phyloP scores from a whole-genome alignment of 2,329 filamentous ascomycete species.

The Clonostachys solani region DNA sequence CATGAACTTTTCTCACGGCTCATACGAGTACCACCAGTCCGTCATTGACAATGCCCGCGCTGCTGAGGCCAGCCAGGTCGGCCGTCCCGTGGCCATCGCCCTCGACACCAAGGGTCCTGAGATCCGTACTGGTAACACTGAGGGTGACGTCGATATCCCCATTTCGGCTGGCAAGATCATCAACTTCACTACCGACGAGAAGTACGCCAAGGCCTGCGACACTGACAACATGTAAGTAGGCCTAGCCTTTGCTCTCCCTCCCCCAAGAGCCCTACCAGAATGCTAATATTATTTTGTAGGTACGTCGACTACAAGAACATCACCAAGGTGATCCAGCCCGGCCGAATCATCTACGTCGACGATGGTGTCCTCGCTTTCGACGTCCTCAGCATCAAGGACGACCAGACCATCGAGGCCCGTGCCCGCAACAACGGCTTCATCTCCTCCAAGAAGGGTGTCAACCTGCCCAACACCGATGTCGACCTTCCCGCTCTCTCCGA shows the following conservation, averaged over 20 bases:
- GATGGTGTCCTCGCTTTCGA: constrained; percentile 97
- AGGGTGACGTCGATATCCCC: constrained; percentile 84
- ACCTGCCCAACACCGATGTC: constrained; percentile 97
- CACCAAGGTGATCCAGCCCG: constrained; percentile 90
- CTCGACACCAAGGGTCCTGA: constrained; percentile 68
- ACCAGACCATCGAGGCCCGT: constrained; percentile 80
- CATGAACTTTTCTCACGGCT: constrained; percentile 91
- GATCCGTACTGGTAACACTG: constrained; percentile 62
- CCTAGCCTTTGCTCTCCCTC: background rate
- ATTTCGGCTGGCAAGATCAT: constrained; percentile 79
- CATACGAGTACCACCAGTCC: constrained; percentile 94
- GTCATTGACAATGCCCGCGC: constrained; percentile 94
- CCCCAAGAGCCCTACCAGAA: background rate
- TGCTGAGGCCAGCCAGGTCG: constrained; percentile 72
- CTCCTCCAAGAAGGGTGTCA: constrained; percentile 98
- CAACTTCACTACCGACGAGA: constrained; percentile 95
- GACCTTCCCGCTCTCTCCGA: constrained; percentile 95
- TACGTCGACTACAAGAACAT: constrained; percentile 99
- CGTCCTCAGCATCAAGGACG: constrained; percentile 81
- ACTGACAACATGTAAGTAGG: constrained; percentile 83
- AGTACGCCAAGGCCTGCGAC: constrained; percentile 80
- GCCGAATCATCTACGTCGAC: constrained; percentile 96
- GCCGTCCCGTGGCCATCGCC: constrained; percentile 91
- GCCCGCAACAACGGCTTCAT: constrained; percentile 98
- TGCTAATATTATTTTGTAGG: constrained; percentile 37